A percentile compares a stretch with the other conserved stretches of the same genome.
Conservation (phyloP, 345 rosid species). For the Corymbia maculata region DNA sequence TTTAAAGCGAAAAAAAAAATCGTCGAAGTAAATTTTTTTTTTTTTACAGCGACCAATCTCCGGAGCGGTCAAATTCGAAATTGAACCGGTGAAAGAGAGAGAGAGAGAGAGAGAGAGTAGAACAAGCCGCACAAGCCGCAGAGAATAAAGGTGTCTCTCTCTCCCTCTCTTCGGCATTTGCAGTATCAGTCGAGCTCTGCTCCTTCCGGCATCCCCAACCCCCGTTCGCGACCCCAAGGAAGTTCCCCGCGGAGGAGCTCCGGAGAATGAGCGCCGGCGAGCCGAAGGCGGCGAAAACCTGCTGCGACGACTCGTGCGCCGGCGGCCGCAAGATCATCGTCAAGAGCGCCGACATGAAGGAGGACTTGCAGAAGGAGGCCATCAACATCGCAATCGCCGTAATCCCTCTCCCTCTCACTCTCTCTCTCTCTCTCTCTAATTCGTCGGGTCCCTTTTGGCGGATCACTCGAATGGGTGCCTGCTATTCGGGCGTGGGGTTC, state of each 20-base stretch:
- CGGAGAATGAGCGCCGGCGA: constrained; percentile 38
- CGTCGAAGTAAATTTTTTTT: neutral
- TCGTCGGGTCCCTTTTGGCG: neutral
- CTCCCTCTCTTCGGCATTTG: neutral
- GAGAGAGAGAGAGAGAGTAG: neutral
- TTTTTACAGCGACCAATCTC: neutral
- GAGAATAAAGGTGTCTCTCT: neutral
- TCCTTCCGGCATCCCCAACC: neutral
- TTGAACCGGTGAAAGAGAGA: neutral
- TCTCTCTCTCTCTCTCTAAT: neutral
- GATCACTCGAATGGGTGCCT: neutral
- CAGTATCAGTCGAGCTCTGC: neutral
- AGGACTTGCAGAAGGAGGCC: constrained; percentile 89
- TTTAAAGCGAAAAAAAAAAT: neutral
- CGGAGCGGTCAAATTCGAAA: neutral
- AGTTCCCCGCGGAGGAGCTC: neutral
- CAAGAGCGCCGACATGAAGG: constrained; percentile 99
- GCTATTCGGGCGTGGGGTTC: neutral
- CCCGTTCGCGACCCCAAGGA: neutral
- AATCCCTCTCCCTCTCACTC: neutral
- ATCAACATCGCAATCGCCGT: constrained; percentile 76
- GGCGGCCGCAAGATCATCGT: constrained; percentile 45
- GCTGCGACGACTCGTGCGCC: constrained; percentile 39
- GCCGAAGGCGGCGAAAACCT: constrained; percentile 33
- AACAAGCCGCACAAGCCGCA: too few relatives aligned